Conservation (phyloP, 352 stramenopile genomes). For the Globisporangium rhizosaccharum region DNA sequence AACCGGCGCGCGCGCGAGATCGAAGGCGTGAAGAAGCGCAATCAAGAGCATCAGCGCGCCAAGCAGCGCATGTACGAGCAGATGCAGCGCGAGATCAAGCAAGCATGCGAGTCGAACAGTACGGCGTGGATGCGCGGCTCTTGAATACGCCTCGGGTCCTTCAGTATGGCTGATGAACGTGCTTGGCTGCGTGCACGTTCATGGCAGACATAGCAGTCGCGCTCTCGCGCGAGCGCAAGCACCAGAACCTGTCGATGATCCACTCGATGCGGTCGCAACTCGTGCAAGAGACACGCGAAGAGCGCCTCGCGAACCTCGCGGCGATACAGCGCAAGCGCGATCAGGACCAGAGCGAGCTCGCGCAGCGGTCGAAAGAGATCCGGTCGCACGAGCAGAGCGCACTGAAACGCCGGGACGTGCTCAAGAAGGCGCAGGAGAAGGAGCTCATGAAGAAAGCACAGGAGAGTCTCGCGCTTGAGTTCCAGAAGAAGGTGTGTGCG, state of each 20-base stretch:
- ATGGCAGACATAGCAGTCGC: constrained; percentile 19
- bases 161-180: not conserved
- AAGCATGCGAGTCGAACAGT: constrained; percentile 51
- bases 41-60: constrained; percentile 36
- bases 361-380: constrained; percentile 49
- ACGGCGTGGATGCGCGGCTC: constrained; percentile 5
- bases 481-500: constrained; percentile 34
- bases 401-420: constrained; percentile 30
- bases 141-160: too few relatives aligned
- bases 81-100: constrained; percentile 46
- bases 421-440: constrained; percentile 47
- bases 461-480: constrained; percentile 42
- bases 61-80: constrained; percentile 52
- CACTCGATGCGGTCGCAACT: constrained; percentile 39
- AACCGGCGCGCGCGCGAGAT: constrained; percentile 59
- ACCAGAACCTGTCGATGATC: constrained; percentile 36
- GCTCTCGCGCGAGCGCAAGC: constrained; percentile 32
- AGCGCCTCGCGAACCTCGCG: constrained; percentile 35
- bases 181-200: not conserved
- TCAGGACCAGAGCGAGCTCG: constrained; percentile 28
- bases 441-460: constrained; percentile 40
- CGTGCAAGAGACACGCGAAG: constrained; percentile 43
- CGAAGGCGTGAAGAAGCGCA: constrained; percentile 52
- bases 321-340: constrained; percentile 41
- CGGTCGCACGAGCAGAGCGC: constrained; percentile 37